Evolutionary conservation across 495 filamentous ascomycete genomes (phyloP).

Genomic region (Pseudomonodictys pantanalensis): DNA sequence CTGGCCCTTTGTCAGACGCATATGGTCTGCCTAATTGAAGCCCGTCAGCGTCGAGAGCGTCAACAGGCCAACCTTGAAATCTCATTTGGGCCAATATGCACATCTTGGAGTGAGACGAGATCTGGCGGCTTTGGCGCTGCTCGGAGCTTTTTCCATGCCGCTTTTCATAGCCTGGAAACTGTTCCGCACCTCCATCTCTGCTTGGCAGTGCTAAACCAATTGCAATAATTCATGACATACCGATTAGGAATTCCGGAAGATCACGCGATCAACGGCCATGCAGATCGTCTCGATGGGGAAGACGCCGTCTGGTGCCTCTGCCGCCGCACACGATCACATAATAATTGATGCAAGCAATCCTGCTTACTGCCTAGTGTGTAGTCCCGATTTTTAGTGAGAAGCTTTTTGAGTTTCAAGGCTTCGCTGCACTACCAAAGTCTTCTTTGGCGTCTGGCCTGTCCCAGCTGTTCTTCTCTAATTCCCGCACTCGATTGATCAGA

Average conservation of each 20-base stretch:
- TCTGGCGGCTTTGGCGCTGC: conserved; percentile 16
- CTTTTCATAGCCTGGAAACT: conserved; percentile 8
- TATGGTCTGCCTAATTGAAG: not conserved
- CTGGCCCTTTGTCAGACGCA: not conserved
- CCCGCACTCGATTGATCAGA: conserved; percentile 54
- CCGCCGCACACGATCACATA: conserved; percentile 6
- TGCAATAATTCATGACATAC: not conserved
- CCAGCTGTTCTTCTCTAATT: conserved; percentile 72
- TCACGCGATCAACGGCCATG: conserved; percentile 34
- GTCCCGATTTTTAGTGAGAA: too few relatives aligned
- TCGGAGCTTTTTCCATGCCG: conserved; percentile 17
- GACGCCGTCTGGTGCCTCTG: not conserved
- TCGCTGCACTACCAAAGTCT: conserved; percentile 58
- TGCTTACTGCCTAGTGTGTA: not conserved
- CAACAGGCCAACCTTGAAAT: conserved; percentile 19
- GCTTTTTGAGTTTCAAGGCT: conserved; percentile 5
- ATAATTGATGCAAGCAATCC: not conserved
- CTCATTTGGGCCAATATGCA: conserved; percentile 16
- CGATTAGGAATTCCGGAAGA: conserved; percentile 14
- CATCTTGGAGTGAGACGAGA: conserved; percentile 1
- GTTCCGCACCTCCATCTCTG: conserved; percentile 19
- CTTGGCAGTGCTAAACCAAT: conserved; percentile 15
- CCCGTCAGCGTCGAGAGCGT: not conserved
- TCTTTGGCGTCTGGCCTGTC: conserved; percentile 67
- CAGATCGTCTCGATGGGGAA: conserved; percentile 12